phyloP scores from a whole-genome alignment of 2,329 filamentous ascomycete species.

The Cercospora sojina region DNA sequence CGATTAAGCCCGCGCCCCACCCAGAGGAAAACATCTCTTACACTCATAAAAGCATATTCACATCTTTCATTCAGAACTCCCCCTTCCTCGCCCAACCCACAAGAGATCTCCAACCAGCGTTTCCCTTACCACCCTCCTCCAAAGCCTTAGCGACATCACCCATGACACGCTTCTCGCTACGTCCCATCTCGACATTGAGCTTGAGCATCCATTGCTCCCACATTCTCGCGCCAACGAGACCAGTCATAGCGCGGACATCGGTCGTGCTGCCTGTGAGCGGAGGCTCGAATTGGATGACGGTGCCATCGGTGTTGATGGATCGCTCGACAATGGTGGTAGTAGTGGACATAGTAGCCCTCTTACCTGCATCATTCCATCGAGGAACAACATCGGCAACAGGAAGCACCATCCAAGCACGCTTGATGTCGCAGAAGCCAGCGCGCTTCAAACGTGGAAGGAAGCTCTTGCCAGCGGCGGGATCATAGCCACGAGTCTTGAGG shows the following conservation, averaged over 20 bases:
- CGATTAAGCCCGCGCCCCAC: background rate
- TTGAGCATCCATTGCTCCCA: constrained; percentile 97
- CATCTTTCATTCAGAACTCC: background rate
- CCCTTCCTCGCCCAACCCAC: constrained; percentile 60
- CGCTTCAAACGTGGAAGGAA: constrained; percentile 74
- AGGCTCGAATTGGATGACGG: constrained; percentile 33
- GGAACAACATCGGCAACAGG: constrained; percentile 63
- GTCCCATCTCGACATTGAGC: constrained; percentile 80
- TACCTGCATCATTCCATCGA: constrained; percentile 39
- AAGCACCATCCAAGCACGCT: constrained; percentile 83
- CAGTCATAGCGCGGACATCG: constrained; percentile 59
- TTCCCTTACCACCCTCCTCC: constrained; percentile 59
- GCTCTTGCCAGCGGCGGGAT: constrained; percentile 75
- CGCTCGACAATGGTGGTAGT: constrained; percentile 32
- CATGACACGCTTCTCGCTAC: constrained; percentile 55
- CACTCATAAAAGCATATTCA: constrained; percentile 8
- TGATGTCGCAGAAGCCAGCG: constrained; percentile 75
- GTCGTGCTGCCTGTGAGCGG: constrained; percentile 39
- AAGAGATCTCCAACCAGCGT: constrained; percentile 60
- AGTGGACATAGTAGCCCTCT: constrained; percentile 16
- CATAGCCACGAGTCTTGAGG: constrained; percentile 85
- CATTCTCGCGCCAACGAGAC: constrained; percentile 79
- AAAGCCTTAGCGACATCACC: constrained; percentile 58
- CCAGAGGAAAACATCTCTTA: background rate
- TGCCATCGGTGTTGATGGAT: constrained; percentile 38